Conservation (phyloP, 257 asterid genomes). For the Misopates orontium region DNA sequence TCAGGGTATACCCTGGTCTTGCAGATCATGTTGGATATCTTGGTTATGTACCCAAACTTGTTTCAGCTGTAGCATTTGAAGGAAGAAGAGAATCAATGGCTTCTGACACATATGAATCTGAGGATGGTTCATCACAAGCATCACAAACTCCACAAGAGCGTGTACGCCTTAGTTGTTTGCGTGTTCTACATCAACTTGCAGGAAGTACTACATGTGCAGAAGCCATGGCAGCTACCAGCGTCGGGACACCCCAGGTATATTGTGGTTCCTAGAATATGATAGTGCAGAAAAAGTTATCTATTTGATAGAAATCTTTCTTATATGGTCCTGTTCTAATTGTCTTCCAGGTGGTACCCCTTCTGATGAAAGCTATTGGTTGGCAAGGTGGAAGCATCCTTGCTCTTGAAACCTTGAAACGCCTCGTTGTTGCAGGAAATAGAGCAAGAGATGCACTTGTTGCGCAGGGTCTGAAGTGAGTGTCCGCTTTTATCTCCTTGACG, state of each 20-base stretch:
- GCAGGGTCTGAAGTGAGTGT: conserved; percentile 92
- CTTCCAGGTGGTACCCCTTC: conserved; percentile 87
- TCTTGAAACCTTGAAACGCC: conserved; percentile 96
- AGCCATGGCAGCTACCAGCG: conserved; percentile 99
- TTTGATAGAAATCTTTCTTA: conserved; percentile 11
- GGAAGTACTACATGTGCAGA: conserved; percentile 97
- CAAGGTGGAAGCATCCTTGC: conserved; percentile 99
- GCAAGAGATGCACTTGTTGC: conserved; percentile 99
- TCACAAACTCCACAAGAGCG: conserved; percentile 88
- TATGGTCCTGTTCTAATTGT: conserved; percentile 29
- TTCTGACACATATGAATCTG: conserved; percentile 57
- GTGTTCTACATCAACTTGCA: conserved; percentile 97
- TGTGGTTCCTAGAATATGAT: conserved; percentile 3
- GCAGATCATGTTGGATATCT: conserved; percentile 99
- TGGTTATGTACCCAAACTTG: conserved; percentile 95
- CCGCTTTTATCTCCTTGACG: neutral
- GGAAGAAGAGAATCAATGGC: conserved; percentile 96
- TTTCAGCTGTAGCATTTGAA: conserved; percentile 91
- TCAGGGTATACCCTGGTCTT: conserved; percentile 97
- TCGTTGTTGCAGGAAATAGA: conserved; percentile 93
- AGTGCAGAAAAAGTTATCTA: conserved; percentile 4
- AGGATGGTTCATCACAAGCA: conserved; percentile 51
- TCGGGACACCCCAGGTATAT: conserved; percentile 89
- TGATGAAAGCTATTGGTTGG: conserved; percentile 99
- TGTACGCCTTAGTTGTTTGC: conserved; percentile 95